These are phyloP conservation scores for Lojkania enalia DNA, from an alignment of 2,329 filamentous ascomycete species.

Conservation along the genomic window DNA sequence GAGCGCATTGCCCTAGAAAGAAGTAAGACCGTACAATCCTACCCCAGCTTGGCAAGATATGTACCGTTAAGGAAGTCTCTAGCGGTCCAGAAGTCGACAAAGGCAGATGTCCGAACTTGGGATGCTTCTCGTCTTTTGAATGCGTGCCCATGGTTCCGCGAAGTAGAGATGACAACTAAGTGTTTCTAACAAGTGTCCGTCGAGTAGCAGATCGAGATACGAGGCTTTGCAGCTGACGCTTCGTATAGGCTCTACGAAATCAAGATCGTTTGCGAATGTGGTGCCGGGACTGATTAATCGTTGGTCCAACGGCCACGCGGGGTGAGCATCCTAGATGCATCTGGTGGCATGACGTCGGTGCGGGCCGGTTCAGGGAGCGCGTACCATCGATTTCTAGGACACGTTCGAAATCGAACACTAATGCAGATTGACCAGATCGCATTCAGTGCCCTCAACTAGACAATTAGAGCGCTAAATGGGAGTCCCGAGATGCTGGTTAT, in stretches of 20 bases:
- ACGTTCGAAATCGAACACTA: too few relatives aligned
- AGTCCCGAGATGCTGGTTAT: too few relatives aligned
- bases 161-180: not conserved
- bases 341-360: not conserved
- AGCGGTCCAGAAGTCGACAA: conserved; percentile 48
- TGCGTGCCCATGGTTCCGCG: conserved; percentile 13
- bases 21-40: not conserved
- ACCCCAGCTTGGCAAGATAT: too few relatives aligned
- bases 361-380: too few relatives aligned
- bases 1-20: conserved; percentile 50
- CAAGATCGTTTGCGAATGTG: too few relatives aligned
- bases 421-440: too few relatives aligned
- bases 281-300: too few relatives aligned
- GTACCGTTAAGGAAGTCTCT: conserved; percentile 46
- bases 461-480: too few relatives aligned
- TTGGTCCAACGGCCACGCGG: too few relatives aligned
- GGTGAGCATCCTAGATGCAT: too few relatives aligned
- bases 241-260: not conserved
- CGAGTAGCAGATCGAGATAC: not conserved
- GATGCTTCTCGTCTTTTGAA: conserved; percentile 27
- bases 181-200: not conserved
- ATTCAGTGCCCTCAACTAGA: too few relatives aligned
- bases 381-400: too few relatives aligned
- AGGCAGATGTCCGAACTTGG: conserved; percentile 44
- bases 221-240: not conserved